A percentile compares a stretch with the other conserved stretches of the same genome.
Evolutionary conservation across 768 basidiomycete genomes (phyloP).

Genomic region (Hygrophorus pudorinus): DNA sequence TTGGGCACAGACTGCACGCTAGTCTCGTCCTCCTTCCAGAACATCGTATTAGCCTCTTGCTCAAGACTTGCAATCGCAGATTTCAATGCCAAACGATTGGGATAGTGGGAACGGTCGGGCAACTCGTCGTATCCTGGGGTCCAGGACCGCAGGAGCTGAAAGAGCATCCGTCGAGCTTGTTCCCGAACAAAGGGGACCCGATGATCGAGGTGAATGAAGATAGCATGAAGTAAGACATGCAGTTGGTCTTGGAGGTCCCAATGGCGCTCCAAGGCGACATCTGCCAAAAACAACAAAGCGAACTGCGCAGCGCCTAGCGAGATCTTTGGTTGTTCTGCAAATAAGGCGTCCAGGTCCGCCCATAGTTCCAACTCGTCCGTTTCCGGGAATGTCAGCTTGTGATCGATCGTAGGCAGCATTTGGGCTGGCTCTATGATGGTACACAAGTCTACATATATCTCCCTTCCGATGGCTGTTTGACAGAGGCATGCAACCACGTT

Average conservation of each 20-base stretch:
- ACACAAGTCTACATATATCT: constrained; percentile 78
- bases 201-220: constrained; percentile 80
- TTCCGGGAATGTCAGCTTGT: constrained; percentile 52
- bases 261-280: constrained; percentile 63
- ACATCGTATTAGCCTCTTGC: constrained; percentile 40
- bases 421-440: constrained; percentile 74
- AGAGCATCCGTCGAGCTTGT: constrained; percentile 68
- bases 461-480: constrained; percentile 59
- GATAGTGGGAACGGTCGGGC: constrained; percentile 44
- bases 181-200: constrained; percentile 57
- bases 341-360: constrained; percentile 72
- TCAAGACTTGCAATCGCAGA: constrained; percentile 46
- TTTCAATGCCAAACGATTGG: constrained; percentile 39
- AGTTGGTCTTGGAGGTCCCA: constrained; percentile 68
- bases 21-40: constrained; percentile 68
- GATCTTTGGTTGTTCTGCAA: constrained; percentile 60
- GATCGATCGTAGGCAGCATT: constrained; percentile 73
- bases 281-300: constrained; percentile 76
- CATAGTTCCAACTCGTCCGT: constrained; percentile 65
- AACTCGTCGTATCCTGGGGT: constrained; percentile 67
- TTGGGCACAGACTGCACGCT: constrained; percentile 48
- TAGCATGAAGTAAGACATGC: constrained; percentile 64
- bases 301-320: constrained; percentile 78
- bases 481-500: constrained; percentile 80
- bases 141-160: constrained; percentile 79